Percentiles rank a stretch among this genome's conserved stretches.
Evolutionary conservation across 2,329 filamentous ascomycete genomes (phyloP).

Genomic region (Colletotrichum kahawae): DNA sequence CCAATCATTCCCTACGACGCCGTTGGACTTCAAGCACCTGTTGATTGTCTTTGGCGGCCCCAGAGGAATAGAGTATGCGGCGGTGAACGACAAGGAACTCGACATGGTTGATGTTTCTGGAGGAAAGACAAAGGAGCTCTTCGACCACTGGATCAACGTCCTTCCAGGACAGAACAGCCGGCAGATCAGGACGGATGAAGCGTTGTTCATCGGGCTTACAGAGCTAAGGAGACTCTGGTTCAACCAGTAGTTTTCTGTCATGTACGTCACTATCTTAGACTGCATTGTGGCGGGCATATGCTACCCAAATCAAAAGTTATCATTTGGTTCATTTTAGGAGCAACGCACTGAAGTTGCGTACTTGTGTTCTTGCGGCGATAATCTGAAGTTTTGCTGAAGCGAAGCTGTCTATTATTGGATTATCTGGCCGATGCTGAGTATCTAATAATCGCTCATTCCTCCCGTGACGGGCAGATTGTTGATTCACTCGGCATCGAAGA

Average conservation of each 20-base stretch:
- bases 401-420: too few species aligned
- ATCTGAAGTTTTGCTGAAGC: too few species aligned
- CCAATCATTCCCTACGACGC: conserved; percentile 47
- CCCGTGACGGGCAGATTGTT: too few species aligned
- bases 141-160: conserved; percentile 86
- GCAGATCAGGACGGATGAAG: conserved; percentile 85
- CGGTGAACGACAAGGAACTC: conserved; percentile 63
- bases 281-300: conserved; percentile 6
- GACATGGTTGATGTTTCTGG: conserved; percentile 63
- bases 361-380: too few species aligned
- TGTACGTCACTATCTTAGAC: not conserved
- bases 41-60: conserved; percentile 83
- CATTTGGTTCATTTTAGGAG: not conserved
- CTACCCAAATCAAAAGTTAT: conserved; percentile 18
- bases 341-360: too few species aligned
- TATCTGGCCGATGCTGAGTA: too few species aligned
- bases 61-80: conserved; percentile 77
- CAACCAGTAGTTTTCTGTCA: conserved; percentile 12
- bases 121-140: conserved; percentile 70
- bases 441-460: too few species aligned
- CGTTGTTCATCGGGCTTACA: conserved; percentile 77
- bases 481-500: too few species aligned
- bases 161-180: conserved; percentile 81
- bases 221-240: conserved; percentile 67
- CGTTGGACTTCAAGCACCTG: conserved; percentile 68